Evolutionary conservation across 2,329 filamentous ascomycete genomes (phyloP).

Genomic region (Chaetomium sp.): DNA sequence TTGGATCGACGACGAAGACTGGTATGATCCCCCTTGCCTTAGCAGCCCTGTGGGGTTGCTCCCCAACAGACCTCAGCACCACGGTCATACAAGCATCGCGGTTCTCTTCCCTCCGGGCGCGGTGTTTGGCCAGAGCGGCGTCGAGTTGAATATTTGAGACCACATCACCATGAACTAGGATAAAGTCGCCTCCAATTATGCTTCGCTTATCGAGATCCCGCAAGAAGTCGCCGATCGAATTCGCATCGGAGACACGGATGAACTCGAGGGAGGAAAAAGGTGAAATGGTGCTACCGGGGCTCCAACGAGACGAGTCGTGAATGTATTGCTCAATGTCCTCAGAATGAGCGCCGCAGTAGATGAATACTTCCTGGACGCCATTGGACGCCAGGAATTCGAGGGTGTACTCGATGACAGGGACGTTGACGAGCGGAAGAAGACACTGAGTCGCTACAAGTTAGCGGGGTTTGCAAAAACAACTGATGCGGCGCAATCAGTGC

Average conservation of each 20-base stretch:
- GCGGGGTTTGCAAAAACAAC: not conserved
- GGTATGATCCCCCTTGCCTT: slow-evolving; percentile 70
- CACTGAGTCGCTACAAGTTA: slow-evolving; percentile 51
- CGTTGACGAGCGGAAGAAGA: slow-evolving; percentile 87
- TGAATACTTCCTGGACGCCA: slow-evolving; percentile 86
- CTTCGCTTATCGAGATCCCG: slow-evolving; percentile 84
- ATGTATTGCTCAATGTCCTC: slow-evolving; percentile 86
- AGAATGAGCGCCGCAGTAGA: slow-evolving; percentile 85
- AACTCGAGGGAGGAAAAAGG: slow-evolving; percentile 78
- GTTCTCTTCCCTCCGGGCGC: slow-evolving; percentile 71
- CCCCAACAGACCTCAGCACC: slow-evolving; percentile 72
- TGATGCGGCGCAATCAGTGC: no score
- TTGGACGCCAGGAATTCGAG: slow-evolving; percentile 94
- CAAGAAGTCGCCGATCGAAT: slow-evolving; percentile 88
- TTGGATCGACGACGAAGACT: slow-evolving; percentile 79
- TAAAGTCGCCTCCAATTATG: slow-evolving; percentile 82
- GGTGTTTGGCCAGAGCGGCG: slow-evolving; percentile 67
- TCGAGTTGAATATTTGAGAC: slow-evolving; percentile 87
- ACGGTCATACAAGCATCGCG: slow-evolving; percentile 98
- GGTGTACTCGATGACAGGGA: slow-evolving; percentile 93
- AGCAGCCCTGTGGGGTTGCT: slow-evolving; percentile 60
- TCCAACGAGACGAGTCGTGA: slow-evolving; percentile 64
- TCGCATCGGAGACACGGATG: slow-evolving; percentile 74
- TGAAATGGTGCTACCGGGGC: slow-evolving; percentile 46
- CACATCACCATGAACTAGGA: slow-evolving; percentile 87